Evolutionary conservation across 441 rosid genomes (phyloP).

Genomic region (Erodium texanum): DNA sequence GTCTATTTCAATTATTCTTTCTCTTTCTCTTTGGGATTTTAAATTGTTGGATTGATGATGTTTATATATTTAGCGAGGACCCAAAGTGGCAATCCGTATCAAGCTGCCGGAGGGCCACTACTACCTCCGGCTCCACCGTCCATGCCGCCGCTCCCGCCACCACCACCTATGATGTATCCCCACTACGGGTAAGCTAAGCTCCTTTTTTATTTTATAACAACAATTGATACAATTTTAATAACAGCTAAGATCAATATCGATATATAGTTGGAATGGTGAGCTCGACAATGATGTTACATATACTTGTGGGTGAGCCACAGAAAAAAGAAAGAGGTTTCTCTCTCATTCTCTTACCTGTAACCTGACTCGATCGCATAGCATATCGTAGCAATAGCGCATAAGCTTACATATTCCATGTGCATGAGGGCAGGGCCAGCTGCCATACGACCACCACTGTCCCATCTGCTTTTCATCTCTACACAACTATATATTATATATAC

Average conservation of each 20-base stretch:
- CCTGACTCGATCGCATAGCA: neutral
- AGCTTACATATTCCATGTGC: neutral
- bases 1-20: too few species aligned
- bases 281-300: neutral
- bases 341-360: too few species aligned
- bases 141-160: conserved; percentile 32
- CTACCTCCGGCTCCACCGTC: conserved; percentile 18
- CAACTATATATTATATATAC: too few species aligned
- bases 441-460: neutral
- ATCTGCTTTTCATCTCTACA: neutral
- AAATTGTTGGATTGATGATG: too few species aligned
- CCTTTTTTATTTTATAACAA: too few species aligned
- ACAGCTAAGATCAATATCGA: too few species aligned
- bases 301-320: too few species aligned
- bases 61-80: conserved; percentile 36
- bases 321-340: too few species aligned
- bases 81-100: conserved; percentile 48
- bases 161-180: conserved; percentile 58
- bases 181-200: conserved; percentile 53
- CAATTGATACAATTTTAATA: too few species aligned
- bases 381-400: neutral
- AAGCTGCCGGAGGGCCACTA: conserved; percentile 31
- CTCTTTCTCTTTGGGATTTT: too few species aligned
- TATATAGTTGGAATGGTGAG: neutral
- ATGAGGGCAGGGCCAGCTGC: conserved; percentile 1